These are phyloP conservation scores for Fusarium dimerum DNA, from an alignment of 2,329 filamentous ascomycete genomes.

Conservation along the genomic window DNA sequence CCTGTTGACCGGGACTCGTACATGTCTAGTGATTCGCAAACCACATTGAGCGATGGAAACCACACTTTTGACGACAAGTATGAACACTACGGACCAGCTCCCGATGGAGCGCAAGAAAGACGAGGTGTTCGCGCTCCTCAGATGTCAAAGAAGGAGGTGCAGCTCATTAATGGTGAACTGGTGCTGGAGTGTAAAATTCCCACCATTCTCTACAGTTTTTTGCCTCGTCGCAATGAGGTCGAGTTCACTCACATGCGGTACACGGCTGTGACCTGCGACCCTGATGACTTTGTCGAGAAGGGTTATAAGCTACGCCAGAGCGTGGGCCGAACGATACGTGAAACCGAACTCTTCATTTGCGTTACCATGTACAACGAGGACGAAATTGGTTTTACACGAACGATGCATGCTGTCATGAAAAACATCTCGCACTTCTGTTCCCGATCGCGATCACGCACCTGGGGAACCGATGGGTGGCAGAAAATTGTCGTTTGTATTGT, in stretches of 20 bases:
- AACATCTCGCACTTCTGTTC: conserved; percentile 97
- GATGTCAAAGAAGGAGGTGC: conserved; percentile 90
- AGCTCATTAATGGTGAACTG: conserved; percentile 95
- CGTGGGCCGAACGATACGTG: conserved; percentile 78
- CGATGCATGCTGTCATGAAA: conserved; percentile 98
- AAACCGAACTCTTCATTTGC: conserved; percentile 95
- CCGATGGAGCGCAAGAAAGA: conserved; percentile 81
- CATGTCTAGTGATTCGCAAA: conserved; percentile 49
- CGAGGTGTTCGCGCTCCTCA: conserved; percentile 84
- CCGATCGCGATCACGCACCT: conserved; percentile 86
- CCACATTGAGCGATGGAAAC: conserved; percentile 52
- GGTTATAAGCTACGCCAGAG: conserved; percentile 94
- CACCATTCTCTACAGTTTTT: conserved; percentile 95
- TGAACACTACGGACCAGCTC: conserved; percentile 85
- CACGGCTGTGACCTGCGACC: conserved; percentile 96
- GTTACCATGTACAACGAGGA: conserved; percentile 99
- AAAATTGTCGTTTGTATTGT: conserved; percentile 99
- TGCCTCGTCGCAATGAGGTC: conserved; percentile 87
- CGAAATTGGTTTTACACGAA: conserved; percentile 93
- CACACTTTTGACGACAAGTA: conserved; percentile 54
- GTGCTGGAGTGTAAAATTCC: conserved; percentile 99
- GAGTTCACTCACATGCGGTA: conserved; percentile 99
- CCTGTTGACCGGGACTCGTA: conserved; percentile 59
- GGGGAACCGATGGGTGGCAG: conserved; percentile 97
- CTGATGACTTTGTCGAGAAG: conserved; percentile 84